These are phyloP conservation scores for Persicaria maculosa DNA, from an alignment of 148 eudicot species.

Conservation along the genomic window DNA sequence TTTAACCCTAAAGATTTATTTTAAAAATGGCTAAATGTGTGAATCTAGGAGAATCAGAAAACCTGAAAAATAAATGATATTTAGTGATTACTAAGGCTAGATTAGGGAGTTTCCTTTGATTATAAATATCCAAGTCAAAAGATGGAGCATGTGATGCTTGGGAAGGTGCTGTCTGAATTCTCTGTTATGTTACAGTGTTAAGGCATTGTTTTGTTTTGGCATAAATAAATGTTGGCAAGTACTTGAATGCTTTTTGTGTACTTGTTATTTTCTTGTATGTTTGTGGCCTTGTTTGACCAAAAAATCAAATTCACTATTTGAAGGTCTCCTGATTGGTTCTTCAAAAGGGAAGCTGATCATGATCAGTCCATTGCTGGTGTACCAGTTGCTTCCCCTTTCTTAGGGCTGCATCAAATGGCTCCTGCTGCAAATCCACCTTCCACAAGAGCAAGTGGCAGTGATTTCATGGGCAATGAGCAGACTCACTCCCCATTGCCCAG, in stretches of 20 bases:
- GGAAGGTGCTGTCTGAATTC: neutral
- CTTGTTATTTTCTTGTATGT: neutral
- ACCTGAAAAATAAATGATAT: too few relatives aligned
- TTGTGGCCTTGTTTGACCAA: conserved; percentile 8
- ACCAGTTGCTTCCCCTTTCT: conserved; percentile 22
- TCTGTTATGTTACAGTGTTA: conserved; percentile 5
- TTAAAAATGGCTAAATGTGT: too few relatives aligned
- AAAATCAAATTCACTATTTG: neutral
- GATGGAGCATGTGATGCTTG: neutral
- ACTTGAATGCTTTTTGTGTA: neutral
- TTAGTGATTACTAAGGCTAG: too few relatives aligned
- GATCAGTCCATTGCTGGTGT: conserved; percentile 10
- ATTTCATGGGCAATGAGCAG: conserved; percentile 10
- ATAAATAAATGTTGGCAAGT: neutral
- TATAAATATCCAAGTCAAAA: conserved; percentile 7
- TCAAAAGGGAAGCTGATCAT: conserved; percentile 39
- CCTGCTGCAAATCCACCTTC: neutral
- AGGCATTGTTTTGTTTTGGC: conserved; percentile 7
- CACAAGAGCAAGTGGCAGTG: neutral
- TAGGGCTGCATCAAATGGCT: conserved; percentile 26
- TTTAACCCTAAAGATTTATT: too few relatives aligned
- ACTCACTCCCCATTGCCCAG: conserved; percentile 24
- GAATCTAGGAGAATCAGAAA: too few relatives aligned
- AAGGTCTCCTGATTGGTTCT: conserved; percentile 57
- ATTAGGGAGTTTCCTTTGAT: neutral